Percentiles rank a stretch among this genome's conserved stretches.
Evolutionary conservation across 345 rosid genomes (phyloP).

Genomic region (Dimocarpus longan): DNA sequence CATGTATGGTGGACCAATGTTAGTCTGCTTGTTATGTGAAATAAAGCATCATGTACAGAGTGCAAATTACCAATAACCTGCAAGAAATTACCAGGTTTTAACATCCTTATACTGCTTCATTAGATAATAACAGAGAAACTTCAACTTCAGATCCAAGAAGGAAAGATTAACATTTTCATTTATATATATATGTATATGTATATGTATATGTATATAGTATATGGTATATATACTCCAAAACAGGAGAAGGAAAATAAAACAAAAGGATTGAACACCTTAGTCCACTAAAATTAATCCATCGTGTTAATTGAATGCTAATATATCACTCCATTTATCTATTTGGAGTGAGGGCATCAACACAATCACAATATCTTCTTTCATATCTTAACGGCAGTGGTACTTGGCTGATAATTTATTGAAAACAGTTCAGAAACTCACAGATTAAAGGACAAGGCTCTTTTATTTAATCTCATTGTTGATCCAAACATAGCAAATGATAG

Average conservation of each 20-base stretch:
- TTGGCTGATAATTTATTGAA: background rate
- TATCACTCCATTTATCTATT: background rate
- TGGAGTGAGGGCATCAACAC: background rate
- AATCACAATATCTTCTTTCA: background rate
- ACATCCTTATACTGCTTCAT: background rate
- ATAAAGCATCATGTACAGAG: conserved; percentile 75
- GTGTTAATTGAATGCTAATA: background rate
- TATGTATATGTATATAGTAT: no score
- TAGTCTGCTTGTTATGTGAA: conserved; percentile 69
- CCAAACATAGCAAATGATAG: background rate
- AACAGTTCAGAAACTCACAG: background rate
- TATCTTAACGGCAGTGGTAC: background rate
- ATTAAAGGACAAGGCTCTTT: background rate
- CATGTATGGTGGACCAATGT: conserved; percentile 56
- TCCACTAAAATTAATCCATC: no score
- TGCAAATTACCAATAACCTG: conserved; percentile 71
- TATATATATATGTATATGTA: background rate
- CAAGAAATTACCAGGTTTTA: conserved; percentile 28
- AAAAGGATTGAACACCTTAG: no score
- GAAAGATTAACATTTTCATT: no score
- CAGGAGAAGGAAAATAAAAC: no score
- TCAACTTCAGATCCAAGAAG: no score
- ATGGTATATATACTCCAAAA: no score
- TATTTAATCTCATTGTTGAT: background rate
- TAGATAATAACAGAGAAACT: no score